A percentile compares a stretch with the other conserved stretches of the same genome.
phyloP scores from a whole-genome alignment of 148 eudicot species.

The Beta vulgaris region DNA sequence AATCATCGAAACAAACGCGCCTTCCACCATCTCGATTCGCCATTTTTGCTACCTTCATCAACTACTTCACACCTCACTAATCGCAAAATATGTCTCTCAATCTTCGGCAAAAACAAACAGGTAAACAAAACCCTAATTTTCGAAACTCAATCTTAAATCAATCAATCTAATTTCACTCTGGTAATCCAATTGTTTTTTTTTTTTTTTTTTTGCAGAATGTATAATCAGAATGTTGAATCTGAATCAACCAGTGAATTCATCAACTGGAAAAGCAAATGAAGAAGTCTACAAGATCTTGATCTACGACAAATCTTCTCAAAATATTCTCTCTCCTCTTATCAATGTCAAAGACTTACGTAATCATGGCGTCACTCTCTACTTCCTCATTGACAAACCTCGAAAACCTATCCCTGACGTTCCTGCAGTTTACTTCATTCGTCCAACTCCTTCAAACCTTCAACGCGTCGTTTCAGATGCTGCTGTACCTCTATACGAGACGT shows the following conservation, averaged over 20 bases:
- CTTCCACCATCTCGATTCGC: background rate
- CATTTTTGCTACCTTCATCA: background rate
- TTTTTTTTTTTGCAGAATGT: constrained; percentile 54
- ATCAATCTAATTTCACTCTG: constrained; percentile 7
- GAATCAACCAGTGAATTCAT: constrained; percentile 69
- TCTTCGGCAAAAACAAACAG: constrained; percentile 86
- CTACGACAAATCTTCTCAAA: constrained; percentile 79
- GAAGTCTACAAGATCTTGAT: constrained; percentile 94
- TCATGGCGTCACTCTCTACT: constrained; percentile 89
- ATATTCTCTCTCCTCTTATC: constrained; percentile 85
- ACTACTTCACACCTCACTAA: background rate
- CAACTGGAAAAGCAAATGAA: constrained; percentile 70
- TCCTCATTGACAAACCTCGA: constrained; percentile 83
- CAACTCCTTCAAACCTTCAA: constrained; percentile 52
- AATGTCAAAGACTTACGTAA: constrained; percentile 91
- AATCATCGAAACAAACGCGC: background rate
- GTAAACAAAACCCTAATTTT: constrained; percentile 39
- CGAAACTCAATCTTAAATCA: background rate
- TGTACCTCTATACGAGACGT: constrained; percentile 58
- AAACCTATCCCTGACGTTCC: constrained; percentile 90
- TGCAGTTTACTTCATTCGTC: constrained; percentile 79
- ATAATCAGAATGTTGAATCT: constrained; percentile 86
- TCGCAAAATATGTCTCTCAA: constrained; percentile 62
- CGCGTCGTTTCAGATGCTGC: constrained; percentile 66
- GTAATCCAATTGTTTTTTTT: background rate